phyloP scores from a whole-genome alignment of 805 yeast genomes.

The Schwanniomyces polymorphus region DNA sequence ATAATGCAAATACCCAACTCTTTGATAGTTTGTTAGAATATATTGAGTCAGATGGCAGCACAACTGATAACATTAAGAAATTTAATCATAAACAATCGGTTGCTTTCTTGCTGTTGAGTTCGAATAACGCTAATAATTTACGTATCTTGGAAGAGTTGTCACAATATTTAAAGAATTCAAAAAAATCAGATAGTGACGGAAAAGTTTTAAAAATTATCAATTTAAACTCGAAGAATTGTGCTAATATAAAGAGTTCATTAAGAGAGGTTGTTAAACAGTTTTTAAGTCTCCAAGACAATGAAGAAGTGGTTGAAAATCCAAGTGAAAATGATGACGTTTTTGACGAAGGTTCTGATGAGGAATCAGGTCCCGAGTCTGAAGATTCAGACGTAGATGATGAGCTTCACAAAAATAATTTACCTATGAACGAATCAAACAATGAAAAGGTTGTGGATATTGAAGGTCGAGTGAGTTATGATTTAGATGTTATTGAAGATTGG shows the following conservation, averaged over 20 bases:
- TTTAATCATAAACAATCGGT: slow-evolving; percentile 20
- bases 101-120: slow-evolving; percentile 36
- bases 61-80: not conserved
- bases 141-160: slow-evolving; percentile 38
- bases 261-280: slow-evolving; percentile 36
- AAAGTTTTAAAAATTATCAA: slow-evolving; percentile 20
- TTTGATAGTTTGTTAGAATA: slow-evolving; percentile 26
- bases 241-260: slow-evolving; percentile 32
- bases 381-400: slow-evolving; percentile 14
- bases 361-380: slow-evolving; percentile 11
- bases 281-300: slow-evolving; percentile 9
- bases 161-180: slow-evolving; percentile 9
- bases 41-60: slow-evolving; percentile 10
- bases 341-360: slow-evolving; percentile 11
- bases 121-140: slow-evolving; percentile 41
- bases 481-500: slow-evolving; percentile 36
- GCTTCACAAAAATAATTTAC: slow-evolving; percentile 10
- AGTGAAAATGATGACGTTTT: slow-evolving; percentile 10
- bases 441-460: slow-evolving; percentile 6
- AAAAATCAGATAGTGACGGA: slow-evolving; percentile 1
- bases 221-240: slow-evolving; percentile 30
- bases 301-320: slow-evolving; percentile 5
- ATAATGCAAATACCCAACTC: slow-evolving; percentile 30
- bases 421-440: slow-evolving; percentile 5
- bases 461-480: slow-evolving; percentile 33